phyloP scores from a whole-genome alignment of 192 early-diverging fungal species.

The Coemansia sp. region DNA sequence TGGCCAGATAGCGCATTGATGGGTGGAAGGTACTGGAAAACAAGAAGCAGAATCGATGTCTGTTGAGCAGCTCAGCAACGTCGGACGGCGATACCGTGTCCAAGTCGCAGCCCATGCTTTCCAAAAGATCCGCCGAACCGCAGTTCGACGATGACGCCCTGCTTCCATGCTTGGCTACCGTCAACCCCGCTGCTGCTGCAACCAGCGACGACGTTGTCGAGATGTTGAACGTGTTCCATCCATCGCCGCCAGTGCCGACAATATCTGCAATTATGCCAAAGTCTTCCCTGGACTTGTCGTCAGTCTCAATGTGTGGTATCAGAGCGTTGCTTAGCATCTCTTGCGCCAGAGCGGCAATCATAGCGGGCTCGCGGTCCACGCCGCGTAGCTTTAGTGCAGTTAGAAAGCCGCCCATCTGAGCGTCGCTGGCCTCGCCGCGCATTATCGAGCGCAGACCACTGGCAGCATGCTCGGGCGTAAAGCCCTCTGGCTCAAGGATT shows the following conservation, averaged over 20 bases:
- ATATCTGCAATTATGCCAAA: slow-evolving; percentile 70
- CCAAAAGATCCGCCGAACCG: slow-evolving; percentile 91
- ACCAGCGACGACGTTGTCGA: slow-evolving; percentile 87
- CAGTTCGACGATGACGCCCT: slow-evolving; percentile 82
- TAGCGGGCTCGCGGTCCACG: slow-evolving; percentile 67
- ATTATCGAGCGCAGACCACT: slow-evolving; percentile 67
- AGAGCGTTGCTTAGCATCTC: slow-evolving; percentile 73
- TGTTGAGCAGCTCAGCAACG: slow-evolving; percentile 61
- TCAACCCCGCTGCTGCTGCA: slow-evolving; percentile 84
- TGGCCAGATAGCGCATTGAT: slow-evolving; percentile 77
- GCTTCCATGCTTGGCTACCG: slow-evolving; percentile 95
- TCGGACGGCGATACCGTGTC: slow-evolving; percentile 59
- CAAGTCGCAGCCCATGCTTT: slow-evolving; percentile 75
- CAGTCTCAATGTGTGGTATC: slow-evolving; percentile 56
- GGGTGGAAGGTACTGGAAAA: slow-evolving; percentile 92
- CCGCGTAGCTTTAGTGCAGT: slow-evolving; percentile 66
- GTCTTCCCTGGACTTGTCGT: slow-evolving; percentile 13
- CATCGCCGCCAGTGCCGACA: slow-evolving; percentile 96
- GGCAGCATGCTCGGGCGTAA: slow-evolving; percentile 59
- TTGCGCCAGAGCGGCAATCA: slow-evolving; percentile 74
- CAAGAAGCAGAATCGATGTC: slow-evolving; percentile 80
- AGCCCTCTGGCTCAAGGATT: slow-evolving; percentile 56
- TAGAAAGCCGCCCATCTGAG: slow-evolving; percentile 86
- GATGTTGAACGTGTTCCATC: slow-evolving; percentile 94
- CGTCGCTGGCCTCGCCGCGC: slow-evolving; percentile 65